Evolutionary conservation across 106 monocot genomes (phyloP).

Genomic region (Xerophyta viscosa): DNA sequence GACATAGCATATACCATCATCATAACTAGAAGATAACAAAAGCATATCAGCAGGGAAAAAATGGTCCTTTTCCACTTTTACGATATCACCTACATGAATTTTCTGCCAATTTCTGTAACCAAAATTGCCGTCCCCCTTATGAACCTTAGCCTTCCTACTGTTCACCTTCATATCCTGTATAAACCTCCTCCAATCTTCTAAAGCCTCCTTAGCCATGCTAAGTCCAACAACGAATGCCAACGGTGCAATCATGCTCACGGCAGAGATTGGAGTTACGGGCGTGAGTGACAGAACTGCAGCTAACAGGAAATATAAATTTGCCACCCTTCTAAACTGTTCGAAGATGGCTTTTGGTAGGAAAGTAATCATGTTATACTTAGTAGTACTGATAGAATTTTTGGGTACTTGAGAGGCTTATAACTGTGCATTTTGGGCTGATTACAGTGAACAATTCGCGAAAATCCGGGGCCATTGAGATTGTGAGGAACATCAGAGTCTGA

Average conservation of each 20-base stretch:
- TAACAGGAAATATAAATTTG: conserved; percentile 85
- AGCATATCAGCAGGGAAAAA: conserved; percentile 92
- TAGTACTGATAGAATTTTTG: conserved; percentile 64
- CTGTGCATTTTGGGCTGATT: conserved; percentile 28
- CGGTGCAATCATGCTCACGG: conserved; percentile 68
- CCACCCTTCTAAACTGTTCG: conserved; percentile 90
- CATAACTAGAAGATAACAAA: conserved; percentile 80
- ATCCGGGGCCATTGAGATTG: conserved; percentile 62
- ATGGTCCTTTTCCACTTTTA: conserved; percentile 81
- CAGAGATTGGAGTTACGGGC: conserved; percentile 55
- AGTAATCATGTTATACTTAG: conserved; percentile 86
- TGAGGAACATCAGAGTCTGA: conserved; percentile 14
- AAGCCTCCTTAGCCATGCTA: conserved; percentile 86
- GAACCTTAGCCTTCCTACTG: conserved; percentile 45
- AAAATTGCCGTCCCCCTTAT: conserved; percentile 55
- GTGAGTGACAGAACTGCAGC: conserved; percentile 65
- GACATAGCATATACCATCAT: conserved; percentile 91
- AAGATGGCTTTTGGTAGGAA: conserved; percentile 88
- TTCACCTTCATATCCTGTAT: conserved; percentile 90
- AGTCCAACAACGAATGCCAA: conserved; percentile 68
- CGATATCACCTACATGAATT: conserved; percentile 71
- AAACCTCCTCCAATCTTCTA: conserved; percentile 86
- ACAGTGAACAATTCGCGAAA: conserved; percentile 56
- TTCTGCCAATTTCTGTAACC: conserved; percentile 58
- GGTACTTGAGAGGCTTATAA: conserved; percentile 36